Conservation (phyloP, 352 stramenopile species). For the Phytophthora tentaculata region DNA sequence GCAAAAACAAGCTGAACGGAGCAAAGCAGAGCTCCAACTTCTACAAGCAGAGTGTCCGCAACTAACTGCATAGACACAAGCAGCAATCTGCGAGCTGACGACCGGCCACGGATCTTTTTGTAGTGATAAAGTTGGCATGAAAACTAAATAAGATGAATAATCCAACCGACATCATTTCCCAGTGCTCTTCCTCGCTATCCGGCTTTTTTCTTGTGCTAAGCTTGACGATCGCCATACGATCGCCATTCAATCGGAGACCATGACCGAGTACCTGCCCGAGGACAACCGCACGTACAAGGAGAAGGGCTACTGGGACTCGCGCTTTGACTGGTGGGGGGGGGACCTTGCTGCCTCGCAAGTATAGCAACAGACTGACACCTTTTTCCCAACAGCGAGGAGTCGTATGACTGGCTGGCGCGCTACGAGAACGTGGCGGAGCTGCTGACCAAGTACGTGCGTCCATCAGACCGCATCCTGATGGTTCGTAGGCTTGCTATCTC, state of each 20-base stretch:
- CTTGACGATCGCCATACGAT: too few relatives aligned
- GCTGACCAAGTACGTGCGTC: constrained; percentile 47
- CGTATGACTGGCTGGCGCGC: constrained; percentile 78
- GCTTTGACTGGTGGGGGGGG: constrained; percentile 57
- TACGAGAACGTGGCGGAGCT: constrained; percentile 58
- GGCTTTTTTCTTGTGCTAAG: background rate
- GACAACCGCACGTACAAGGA: constrained; percentile 71
- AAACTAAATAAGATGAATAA: constrained; percentile 3
- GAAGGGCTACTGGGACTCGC: constrained; percentile 75
- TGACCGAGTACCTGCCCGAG: constrained; percentile 50
- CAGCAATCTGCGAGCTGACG: background rate
- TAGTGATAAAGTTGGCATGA: background rate
- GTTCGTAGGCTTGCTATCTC: constrained; percentile 19
- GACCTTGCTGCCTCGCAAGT: background rate
- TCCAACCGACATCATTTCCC: too few relatives aligned
- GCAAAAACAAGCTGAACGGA: constrained; percentile 8
- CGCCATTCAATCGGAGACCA: constrained; percentile 2
- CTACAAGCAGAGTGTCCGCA: constrained; percentile 14
- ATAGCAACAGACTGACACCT: background rate
- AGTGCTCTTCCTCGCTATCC: background rate
- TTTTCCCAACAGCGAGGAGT: constrained; percentile 52
- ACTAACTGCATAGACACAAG: constrained; percentile 2
- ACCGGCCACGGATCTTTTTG: background rate
- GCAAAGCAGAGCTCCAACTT: constrained; percentile 8
- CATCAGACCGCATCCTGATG: constrained; percentile 55